A percentile compares a stretch with the other conserved stretches of the same genome.
Evolutionary conservation across 2,329 filamentous ascomycete genomes (phyloP).

Genomic region (Trichocomaceae sp.): DNA sequence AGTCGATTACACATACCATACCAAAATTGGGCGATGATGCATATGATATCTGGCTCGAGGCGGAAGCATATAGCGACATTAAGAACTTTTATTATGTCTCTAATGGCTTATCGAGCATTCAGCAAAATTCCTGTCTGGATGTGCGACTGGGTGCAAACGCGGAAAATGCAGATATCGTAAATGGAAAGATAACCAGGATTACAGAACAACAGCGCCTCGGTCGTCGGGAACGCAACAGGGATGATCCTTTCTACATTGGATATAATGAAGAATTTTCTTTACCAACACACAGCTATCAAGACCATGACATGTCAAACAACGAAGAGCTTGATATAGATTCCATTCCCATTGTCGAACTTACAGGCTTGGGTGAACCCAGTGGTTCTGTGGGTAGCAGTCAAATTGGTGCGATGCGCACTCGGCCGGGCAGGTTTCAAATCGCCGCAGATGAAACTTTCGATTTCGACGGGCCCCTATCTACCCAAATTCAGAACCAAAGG

Average conservation of each 20-base stretch:
- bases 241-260: conserved; percentile 92
- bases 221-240: conserved; percentile 71
- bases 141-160: background rate
- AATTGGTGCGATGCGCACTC: conserved; percentile 14
- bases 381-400: conserved; percentile 8
- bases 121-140: conserved; percentile 12
- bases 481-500: conserved; percentile 30
- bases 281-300: conserved; percentile 72
- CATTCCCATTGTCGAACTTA: conserved; percentile 91
- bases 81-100: conserved; percentile 36
- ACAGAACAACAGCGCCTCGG: conserved; percentile 58
- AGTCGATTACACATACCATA: conserved; percentile 72
- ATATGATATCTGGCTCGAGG: conserved; percentile 44
- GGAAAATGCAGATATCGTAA: background rate
- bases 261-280: conserved; percentile 49
- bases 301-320: conserved; percentile 64
- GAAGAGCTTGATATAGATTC: conserved; percentile 83
- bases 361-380: conserved; percentile 55
- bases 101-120: conserved; percentile 20
- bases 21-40: conserved; percentile 56
- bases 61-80: conserved; percentile 40
- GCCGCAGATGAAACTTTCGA: conserved; percentile 67
- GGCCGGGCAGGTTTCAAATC: conserved; percentile 53
- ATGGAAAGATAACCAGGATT: background rate
- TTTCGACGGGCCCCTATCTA: conserved; percentile 29